Conservation (phyloP, 139 green algal species). For the Marvania coccoides region DNA sequence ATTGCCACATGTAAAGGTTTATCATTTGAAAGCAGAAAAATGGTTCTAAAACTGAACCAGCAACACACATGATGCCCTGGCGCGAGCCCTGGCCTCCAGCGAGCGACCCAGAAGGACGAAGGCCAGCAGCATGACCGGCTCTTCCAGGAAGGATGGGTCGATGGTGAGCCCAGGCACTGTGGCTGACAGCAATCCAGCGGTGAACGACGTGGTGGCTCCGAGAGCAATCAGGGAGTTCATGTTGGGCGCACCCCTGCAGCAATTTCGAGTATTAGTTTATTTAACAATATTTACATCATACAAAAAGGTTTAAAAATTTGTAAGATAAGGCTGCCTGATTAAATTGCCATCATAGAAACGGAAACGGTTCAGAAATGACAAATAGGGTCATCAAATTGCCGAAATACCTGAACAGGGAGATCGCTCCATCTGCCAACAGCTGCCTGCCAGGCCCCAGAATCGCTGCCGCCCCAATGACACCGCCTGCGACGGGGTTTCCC, state of each 20-base stretch:
- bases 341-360: too few species aligned
- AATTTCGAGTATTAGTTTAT: background rate
- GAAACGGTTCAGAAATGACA: too few species aligned
- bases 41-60: background rate
- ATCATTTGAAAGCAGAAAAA: too few species aligned
- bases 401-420: slow-evolving; percentile 44
- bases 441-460: slow-evolving; percentile 71
- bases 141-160: slow-evolving; percentile 75
- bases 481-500: slow-evolving; percentile 48
- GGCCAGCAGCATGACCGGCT: slow-evolving; percentile 94
- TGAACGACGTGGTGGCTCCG: slow-evolving; percentile 62
- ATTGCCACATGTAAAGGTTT: background rate
- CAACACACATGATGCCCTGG: slow-evolving; percentile 27
- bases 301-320: background rate
- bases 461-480: slow-evolving; percentile 58
- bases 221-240: slow-evolving; percentile 91
- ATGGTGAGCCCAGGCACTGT: slow-evolving; percentile 42
- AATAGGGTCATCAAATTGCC: too few species aligned
- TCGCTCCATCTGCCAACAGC: slow-evolving; percentile 62
- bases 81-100: slow-evolving; percentile 64
- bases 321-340: too few species aligned
- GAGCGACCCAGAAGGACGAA: slow-evolving; percentile 85
- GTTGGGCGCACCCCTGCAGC: slow-evolving; percentile 61
- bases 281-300: background rate
- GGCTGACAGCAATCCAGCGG: slow-evolving; percentile 27